Evolutionary conservation across 2,329 filamentous ascomycete species (phyloP), one percentile per base, ranked within the genome.

Genomic region (Cladosporium sp.): DNA sequence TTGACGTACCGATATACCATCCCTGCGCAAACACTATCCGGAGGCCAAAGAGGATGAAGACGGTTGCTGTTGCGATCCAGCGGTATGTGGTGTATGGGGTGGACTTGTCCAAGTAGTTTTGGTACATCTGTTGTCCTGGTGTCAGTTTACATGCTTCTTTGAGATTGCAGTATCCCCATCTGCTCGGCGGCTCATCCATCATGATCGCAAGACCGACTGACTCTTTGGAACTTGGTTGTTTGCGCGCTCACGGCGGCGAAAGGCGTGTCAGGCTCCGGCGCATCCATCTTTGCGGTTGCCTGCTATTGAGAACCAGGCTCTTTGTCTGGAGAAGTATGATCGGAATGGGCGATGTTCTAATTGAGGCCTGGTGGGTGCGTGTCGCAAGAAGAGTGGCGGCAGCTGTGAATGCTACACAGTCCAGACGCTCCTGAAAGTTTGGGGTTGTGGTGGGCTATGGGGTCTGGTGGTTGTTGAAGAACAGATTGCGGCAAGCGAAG

Each of bases 21-120:
- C 95, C 95, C 83, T 98, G 93, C 67, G 93, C 92, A 60, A 97
- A 70, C 71, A 99, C 84, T 79, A 99, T 96, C 77, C 95, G 90
- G 71, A 95, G 78, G 78, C 92, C 94, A 84, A 99, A 99, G 73
- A 93, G 69, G 69, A 92, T 65, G 67, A 98, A 87, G 65, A 90
- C 84, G 49, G 86, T 83, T 61, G 81, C 91, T n/a, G 94, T 97
- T 78, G 89, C 90, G 68, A 90, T 78, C 95, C 95, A 99, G 85
- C 95, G 87, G 82, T 98, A 97, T 66, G 90, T 83, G 64, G 93
- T 89, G 80, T 88, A 96, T 15, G 95, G 95, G 11, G 94, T 98
- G 62, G 91, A 94, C 81, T 93, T 91, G 81, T 99, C 95, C 72
- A 99, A 89, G 70, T 95, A 92, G 65, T 92, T 86, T 88, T 99